Percentiles rank a stretch among this genome's conserved stretches.
phyloP scores from a whole-genome alignment of 179 eudicot genomes.

The Silene noctiflora region DNA sequence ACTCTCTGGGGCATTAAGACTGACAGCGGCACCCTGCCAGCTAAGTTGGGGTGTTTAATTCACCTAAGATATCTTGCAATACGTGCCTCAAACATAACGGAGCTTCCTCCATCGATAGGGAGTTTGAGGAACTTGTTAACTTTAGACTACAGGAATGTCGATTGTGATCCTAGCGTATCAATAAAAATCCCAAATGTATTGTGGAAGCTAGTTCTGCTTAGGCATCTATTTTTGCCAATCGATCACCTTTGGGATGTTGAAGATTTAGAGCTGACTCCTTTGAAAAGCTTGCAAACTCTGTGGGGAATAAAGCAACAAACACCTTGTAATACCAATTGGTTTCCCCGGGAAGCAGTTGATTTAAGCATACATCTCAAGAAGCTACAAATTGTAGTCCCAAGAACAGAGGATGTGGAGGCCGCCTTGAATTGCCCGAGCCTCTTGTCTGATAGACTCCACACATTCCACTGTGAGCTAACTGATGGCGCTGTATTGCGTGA shows the following conservation, averaged over 20 bases:
- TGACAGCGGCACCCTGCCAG: constrained; percentile 12
- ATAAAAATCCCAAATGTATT: constrained; percentile 29
- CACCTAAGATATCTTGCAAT: constrained; percentile 37
- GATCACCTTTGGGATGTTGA: not conserved
- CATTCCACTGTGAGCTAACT: constrained; percentile 24
- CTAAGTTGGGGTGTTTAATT: constrained; percentile 27
- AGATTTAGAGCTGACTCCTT: constrained; percentile 16
- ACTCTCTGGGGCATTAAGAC: constrained; percentile 25
- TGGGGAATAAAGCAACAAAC: constrained; percentile 20
- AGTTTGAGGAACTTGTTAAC: constrained; percentile 32
- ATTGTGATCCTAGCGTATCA: not conserved
- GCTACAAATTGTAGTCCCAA: constrained; percentile 19
- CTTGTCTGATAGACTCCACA: constrained; percentile 15
- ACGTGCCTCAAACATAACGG: constrained; percentile 18
- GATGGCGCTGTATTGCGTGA: constrained; percentile 6
- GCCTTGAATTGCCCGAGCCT: constrained; percentile 28
- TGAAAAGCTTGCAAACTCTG: constrained; percentile 25
- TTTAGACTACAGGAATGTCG: constrained; percentile 35
- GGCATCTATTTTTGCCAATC: constrained; percentile 31
- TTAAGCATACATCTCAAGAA: constrained; percentile 22
- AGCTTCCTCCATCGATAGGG: constrained; percentile 34
- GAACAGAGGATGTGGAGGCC: constrained; percentile 8
- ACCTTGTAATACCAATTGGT: constrained; percentile 10
- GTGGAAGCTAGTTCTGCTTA: constrained; percentile 24
- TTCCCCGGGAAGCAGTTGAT: constrained; percentile 15